Base-by-base conservation (phyloP, 495 filamentous ascomycete species). In the Neurospora africana region DNA sequence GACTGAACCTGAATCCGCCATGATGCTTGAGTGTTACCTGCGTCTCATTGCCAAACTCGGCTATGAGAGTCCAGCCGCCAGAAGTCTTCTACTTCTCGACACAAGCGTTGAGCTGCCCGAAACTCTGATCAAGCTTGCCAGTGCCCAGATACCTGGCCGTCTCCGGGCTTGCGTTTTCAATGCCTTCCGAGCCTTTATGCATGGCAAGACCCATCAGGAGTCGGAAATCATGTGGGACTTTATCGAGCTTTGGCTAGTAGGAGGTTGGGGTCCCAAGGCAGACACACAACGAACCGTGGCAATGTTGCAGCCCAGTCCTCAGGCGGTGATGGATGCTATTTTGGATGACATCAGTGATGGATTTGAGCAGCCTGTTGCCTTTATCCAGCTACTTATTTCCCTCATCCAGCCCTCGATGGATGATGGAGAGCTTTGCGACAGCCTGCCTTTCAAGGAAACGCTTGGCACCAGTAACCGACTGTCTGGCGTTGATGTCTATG, bases 21-120 rank as follows among this genome's bases (percentile, higher is more conserved):
- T 95, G 76, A 97, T 98, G 92, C 84, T 98, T 38, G 93, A 97
- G 77, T 93, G 92, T 74, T 97, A 97, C 77, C 85, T 99, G 43
- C 89, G 94, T 11, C 84, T 99, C 8, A 92, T 96, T 72, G 87
- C 91, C 5, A 93, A 95, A 77, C 81, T 98, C 35, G 90, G 88
- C 68, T 82, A 85, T 13, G 84, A 93, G 74, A 94, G 92, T 78
- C 82, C 83, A 44, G 77, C 81, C n/a, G 90, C 92, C 10, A 84
- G 93, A 72, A 79, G 84, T 37, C 95, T 89, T 83, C 83, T 97
- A 72, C 78, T 94, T 15, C 80, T 86, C n/a, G 87, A 91, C 75
- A 81, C 87, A 41, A 83, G 83, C 2, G 86, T 90, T 74, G 85
- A 86, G 71, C 81, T 95, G 21, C 83, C 90, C 33, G 88, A 88